phyloP scores from a whole-genome alignment of 495 filamentous ascomycete genomes.

The Hypoxylon trugodes region DNA sequence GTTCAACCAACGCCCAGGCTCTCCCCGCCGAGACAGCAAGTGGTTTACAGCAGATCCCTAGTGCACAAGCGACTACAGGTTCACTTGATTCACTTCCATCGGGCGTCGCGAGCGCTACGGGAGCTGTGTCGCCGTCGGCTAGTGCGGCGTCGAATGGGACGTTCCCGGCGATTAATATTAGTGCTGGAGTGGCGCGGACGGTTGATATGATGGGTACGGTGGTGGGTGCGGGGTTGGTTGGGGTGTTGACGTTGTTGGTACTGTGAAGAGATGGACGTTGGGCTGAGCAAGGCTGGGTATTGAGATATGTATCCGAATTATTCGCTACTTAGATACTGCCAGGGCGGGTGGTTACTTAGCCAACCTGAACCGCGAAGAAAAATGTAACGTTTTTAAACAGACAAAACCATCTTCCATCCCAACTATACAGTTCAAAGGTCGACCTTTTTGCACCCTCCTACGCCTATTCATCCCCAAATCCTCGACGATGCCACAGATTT shows the following conservation, averaged over 20 bases:
- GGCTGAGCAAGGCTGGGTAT: no score
- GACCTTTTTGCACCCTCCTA: no score
- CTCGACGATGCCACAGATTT: constrained; percentile 37
- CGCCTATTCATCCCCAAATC: background rate
- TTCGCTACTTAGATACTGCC: no score
- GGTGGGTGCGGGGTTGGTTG: background rate
- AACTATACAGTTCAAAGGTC: no score
- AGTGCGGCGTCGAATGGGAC: background rate
- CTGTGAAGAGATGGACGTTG: no score
- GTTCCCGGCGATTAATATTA: background rate
- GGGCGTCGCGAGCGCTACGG: constrained; percentile 37
- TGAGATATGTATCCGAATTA: no score
- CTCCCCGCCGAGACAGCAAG: constrained; percentile 22
- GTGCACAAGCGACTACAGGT: constrained; percentile 22
- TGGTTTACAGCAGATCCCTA: constrained; percentile 26
- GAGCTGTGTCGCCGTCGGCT: background rate
- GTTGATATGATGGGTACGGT: background rate
- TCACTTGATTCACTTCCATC: constrained; percentile 48
- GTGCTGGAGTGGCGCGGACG: background rate
- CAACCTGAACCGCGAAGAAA: no score
- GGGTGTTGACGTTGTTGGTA: no score
- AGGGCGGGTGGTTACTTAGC: no score
- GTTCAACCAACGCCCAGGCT: constrained; percentile 10
- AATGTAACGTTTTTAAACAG: no score
- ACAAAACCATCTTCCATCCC: no score